Base-by-base conservation (phyloP, 352 stramenopile genomes). In the Nothophytophthora sp. region DNA sequence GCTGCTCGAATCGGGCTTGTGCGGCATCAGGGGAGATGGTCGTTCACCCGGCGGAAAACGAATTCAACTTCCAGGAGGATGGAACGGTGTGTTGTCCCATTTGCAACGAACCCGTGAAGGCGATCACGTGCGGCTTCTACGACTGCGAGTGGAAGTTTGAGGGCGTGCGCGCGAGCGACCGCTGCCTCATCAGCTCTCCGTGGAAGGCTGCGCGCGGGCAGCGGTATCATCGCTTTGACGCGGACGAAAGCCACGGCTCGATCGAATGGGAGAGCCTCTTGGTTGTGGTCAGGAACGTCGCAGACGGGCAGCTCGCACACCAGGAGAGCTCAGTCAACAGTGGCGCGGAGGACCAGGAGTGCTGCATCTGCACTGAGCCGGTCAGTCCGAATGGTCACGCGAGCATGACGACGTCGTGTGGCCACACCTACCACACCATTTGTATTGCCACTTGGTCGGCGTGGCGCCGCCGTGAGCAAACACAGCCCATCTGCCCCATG, bases 101-200 rank as follows among this genome's bases (percentile, higher is more conserved):
- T 0, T 76, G 67, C 20, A 6, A 27, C 12, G n/a, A 4, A 0
- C 24, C 32, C 1, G 45, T 77, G 5, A 45, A 52, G 3, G 58
- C 63, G 5, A 10, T 66, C 6, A 63, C 58, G 1, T 77, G 67
- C 25, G 67, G 63, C 0, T 67, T 73, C 28, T 71, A 73, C 27
- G 50, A 68, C 20, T 77, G 67, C 18, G 41, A 30, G 1, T 77
- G 67, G 63, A 54, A 59, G 25, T 77, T 47, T 54, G 66, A 76
- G 25, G 66, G 52, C 7, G 29, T 61, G 3, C 16, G 20, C 2
- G 3, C 41, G 11, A 42, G 16, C 9, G 36, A 59, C 35, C 3
- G 23, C 0, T 35, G 19, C 6, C 54, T 47, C 0, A 41, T 71
- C 5, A 55, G 15, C 12, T 76, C 61, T 3, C 35, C 36, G 9